Evolutionary conservation across 2,329 filamentous ascomycete species (phyloP), one percentile per base, ranked within the genome.

Genomic region (Nemania sp.): DNA sequence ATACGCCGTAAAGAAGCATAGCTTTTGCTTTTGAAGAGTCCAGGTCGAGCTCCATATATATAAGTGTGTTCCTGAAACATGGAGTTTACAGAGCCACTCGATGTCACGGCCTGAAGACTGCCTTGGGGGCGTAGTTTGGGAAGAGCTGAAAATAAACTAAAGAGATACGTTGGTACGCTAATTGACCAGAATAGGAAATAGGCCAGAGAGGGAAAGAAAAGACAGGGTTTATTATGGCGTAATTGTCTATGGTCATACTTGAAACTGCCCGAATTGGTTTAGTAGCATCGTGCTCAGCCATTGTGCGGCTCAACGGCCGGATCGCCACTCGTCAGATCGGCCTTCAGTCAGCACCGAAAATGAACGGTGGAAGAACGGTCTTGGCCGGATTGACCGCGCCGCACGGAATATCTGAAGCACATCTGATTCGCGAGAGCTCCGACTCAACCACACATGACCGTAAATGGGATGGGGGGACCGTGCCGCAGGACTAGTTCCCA

Each of bases 1-100:
- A 55, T 55, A 55, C 52, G 52, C 43, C 52, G 52, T 55, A 52
- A 42, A 3, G 43, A 20, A 8, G 23, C 23, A n/a, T 11, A 33
- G 24, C 17, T 5, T n/a, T n/a, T n/a, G n/a, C n/a, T 9, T 14
- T 31, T n/a, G 20, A 42, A 1, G 19, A 33, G 5, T 17, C 23
- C n/a, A 8, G 17, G 11, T 33, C 15, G 20, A n/a, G n/a, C 49
- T 23, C 17, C 5, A 12, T 28, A 20, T 15, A 11, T 22, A 37
- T 28, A 49, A 40, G n/a, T n/a, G n/a, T n/a, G n/a, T n/a, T n/a
- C n/a, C n/a, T n/a, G n/a, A n/a, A n/a, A n/a, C n/a, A n/a, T n/a
- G n/a, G n/a, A n/a, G n/a, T n/a, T n/a, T n/a, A n/a, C 17, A 7
- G 41, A 23, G 34, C 46, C 41, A 54, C 45, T 24, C 4, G 30